Evolutionary conservation across 208 protist genomes (phyloP), one percentile per base, ranked within the genome.

Genomic region (Baffinella frigidus): DNA sequence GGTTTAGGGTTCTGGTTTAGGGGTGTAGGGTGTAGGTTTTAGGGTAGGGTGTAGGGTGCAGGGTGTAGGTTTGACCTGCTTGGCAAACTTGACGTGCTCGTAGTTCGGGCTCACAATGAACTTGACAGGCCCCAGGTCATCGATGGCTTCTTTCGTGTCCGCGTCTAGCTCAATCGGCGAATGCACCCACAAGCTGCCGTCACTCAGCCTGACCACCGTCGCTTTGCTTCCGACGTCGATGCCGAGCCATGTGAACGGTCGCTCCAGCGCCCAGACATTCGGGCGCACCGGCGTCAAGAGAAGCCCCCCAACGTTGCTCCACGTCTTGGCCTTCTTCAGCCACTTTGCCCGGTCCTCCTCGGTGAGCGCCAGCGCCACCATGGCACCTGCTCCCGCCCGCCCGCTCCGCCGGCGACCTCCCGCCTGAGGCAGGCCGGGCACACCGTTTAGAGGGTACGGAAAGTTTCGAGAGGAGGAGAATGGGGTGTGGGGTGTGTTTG

Each of bases 21-120:
- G n/a, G n/a, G n/a, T n/a, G n/a, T n/a, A n/a, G n/a, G n/a, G n/a
- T n/a, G n/a, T n/a, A n/a, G n/a, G n/a, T n/a, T n/a, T n/a, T n/a
- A n/a, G n/a, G n/a, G n/a, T n/a, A n/a, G n/a, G n/a, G n/a, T n/a
- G n/a, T n/a, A n/a, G n/a, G n/a, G n/a, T n/a, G n/a, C n/a, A n/a
- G n/a, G n/a, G n/a, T n/a, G n/a, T n/a, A n/a, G n/a, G n/a, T 17
- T 11, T 30, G 20, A 11, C 11, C 30, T 74, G 74, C 74, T 84
- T 50, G 14, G 74, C 44, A 43, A 61, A 84, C 48, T 84, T 84
- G 74, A 84, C 33, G 48, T 84, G 74, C 44, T 84, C 74, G 44
- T 84, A 84, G 38, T 84, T 84, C 0, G 74, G 74, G 10, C 41
- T n/a, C 17, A 64, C 56, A 64, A 64, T 64, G 56, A 33, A n/a